Evolutionary conservation across 169 alveolate genomes (phyloP).

Genomic region (Eimeria sp.): DNA sequence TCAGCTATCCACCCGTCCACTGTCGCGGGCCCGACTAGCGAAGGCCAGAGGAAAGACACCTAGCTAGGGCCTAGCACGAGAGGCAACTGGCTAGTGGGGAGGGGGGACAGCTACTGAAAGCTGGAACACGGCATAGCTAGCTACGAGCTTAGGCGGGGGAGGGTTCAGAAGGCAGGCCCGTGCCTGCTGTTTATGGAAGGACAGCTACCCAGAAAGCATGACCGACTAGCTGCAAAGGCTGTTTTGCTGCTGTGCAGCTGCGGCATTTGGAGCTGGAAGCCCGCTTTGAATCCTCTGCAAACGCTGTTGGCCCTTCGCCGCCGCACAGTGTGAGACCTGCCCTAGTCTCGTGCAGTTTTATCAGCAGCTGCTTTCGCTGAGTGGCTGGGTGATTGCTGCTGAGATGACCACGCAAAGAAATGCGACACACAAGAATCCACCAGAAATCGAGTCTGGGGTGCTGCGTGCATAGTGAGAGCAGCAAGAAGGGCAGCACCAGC

Average conservation of each 20-base stretch:
- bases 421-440: not conserved
- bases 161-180: not conserved
- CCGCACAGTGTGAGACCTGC: not conserved
- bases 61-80: not conserved
- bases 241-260: conserved; percentile 15
- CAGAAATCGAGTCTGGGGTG: too few relatives aligned
- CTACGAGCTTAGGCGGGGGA: not conserved
- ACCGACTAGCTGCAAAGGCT: not conserved
- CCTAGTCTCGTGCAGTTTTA: not conserved
- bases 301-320: not conserved
- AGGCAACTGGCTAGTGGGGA: not conserved
- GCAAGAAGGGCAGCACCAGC: not conserved
- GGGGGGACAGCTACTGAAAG: not conserved
- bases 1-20: not conserved
- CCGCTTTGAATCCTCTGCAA: not conserved
- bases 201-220: not conserved
- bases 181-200: not conserved
- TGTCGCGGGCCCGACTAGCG: not conserved
- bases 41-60: not conserved
- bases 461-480: not conserved
- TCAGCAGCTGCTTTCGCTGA: not conserved
- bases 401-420: too few relatives aligned
- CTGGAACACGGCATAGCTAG: not conserved
- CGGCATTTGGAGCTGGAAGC: conserved; percentile 56
- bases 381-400: not conserved